phyloP scores from a whole-genome alignment of 2,329 filamentous ascomycete genomes.

The Aspergillus alliaceus region DNA sequence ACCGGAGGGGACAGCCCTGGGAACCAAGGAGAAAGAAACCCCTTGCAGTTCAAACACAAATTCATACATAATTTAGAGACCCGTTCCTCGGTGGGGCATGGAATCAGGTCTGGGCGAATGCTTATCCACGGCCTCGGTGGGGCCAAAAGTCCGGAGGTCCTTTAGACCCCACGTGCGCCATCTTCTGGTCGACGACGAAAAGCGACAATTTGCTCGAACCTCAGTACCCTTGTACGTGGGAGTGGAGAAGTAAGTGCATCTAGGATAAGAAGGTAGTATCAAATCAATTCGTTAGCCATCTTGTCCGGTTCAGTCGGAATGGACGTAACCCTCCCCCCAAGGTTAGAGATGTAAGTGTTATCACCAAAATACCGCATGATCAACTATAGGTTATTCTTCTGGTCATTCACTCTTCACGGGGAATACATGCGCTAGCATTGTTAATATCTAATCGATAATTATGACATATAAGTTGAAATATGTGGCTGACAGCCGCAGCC shows the following conservation, averaged over 20 bases:
- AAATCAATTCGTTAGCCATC: too few relatives aligned
- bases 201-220: too few relatives aligned
- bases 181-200: neutral
- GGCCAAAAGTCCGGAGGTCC: neutral
- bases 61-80: neutral
- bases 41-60: neutral
- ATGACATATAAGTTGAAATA: neutral
- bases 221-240: neutral
- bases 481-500: neutral
- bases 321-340: too few relatives aligned
- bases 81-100: neutral
- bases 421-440: neutral
- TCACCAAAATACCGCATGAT: neutral
- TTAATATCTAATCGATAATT: neutral
- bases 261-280: neutral
- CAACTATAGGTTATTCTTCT: neutral
- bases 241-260: neutral
- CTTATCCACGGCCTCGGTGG: neutral
- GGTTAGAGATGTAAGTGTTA: neutral
- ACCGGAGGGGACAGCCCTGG: too few relatives aligned
- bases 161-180: neutral
- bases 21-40: neutral
- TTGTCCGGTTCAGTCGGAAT: neutral
- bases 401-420: neutral
- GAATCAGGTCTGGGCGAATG: conserved; percentile 2